phyloP scores from a whole-genome alignment of 768 basidiomycete genomes.

The Suillus subalutaceus region DNA sequence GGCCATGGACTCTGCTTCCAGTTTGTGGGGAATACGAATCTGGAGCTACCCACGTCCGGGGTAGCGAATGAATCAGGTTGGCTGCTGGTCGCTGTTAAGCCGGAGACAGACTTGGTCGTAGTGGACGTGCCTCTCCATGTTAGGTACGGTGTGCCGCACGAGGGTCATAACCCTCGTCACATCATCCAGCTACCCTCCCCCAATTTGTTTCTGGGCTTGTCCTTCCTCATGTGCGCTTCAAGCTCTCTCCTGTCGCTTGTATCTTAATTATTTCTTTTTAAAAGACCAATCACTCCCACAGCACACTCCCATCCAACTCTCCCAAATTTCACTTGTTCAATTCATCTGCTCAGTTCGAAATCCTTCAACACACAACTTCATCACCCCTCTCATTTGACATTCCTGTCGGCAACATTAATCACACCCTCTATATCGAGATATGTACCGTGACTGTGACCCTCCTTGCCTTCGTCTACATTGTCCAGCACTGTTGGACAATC shows the following conservation, averaged over 20 bases:
- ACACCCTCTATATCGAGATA: conserved; percentile 37
- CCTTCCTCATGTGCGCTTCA: conserved; percentile 24
- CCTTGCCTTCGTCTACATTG: conserved; percentile 37
- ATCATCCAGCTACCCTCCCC: conserved; percentile 27
- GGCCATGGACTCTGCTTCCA: conserved; percentile 36
- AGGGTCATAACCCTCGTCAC: conserved; percentile 17
- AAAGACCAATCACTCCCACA: conserved; percentile 13
- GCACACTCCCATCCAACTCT: conserved; percentile 17
- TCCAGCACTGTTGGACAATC: conserved; percentile 27
- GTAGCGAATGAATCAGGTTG: conserved; percentile 26
- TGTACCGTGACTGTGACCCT: conserved; percentile 38
- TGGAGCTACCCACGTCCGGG: conserved; percentile 47
- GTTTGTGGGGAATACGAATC: conserved; percentile 40
- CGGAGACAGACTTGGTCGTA: conserved; percentile 14
- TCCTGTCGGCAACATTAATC: conserved; percentile 37
- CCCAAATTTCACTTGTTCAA: conserved; percentile 29
- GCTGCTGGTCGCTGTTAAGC: conserved; percentile 35
- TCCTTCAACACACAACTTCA: conserved; percentile 2
- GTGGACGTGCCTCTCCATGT: conserved; percentile 47
- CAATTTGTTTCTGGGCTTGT: conserved; percentile 38
- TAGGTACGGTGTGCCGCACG: conserved; percentile 40
- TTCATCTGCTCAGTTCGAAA: conserved; percentile 21
- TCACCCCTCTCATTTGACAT: conserved; percentile 22
- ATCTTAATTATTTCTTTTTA: background rate
- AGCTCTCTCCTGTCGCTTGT: background rate